Evolutionary conservation across 2,329 filamentous ascomycete species (phyloP), one percentile per base, ranked within the genome.

Genomic region (Claviceps lovelessii): DNA sequence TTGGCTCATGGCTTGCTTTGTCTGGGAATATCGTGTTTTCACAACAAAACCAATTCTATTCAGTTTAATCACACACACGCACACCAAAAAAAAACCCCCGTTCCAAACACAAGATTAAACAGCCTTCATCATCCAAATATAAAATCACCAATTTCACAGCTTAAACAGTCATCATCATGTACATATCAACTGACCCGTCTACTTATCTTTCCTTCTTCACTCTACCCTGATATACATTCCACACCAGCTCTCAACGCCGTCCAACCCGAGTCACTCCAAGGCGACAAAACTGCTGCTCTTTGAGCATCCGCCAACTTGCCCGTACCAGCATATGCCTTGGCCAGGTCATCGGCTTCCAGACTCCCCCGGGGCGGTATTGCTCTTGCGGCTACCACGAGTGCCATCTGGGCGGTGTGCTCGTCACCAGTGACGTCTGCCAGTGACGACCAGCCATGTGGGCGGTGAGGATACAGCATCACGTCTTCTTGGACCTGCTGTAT

Each of bases 371-470:
- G 90, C 41, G 90, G 86, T 2, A 90, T 81, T 9, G 80, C 83
- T 61, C 84, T 83, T 42, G 79, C 65, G 0, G 90, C 90, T n/a
- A 90, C 88, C 63, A 83, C 78, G 57, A 95, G 74, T 1, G 90
- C 88, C 82, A 95, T 90, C 60, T 87, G 81, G 3, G 87, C 84
- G 0, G 75, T 70, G 54, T 76, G 71, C n/a, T 72, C 70, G 53
- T 73, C 70, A 2, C 76, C 79, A 0, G 77, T 78, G 0, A 79
- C 68, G 42, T 81, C 76, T 0, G 86, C 82, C 29, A 97, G 73
- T 52, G 85, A 77, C 46, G 81, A 78, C 93, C 93, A 98, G 0
- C 89, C 88, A 53, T 86, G 80, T 0, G 90, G 83, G 56, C 90
- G 78, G 56, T 84, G 77, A 0, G 93, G 93, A 51, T 86, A 79